phyloP scores from a whole-genome alignment of 106 monocot species.

The Platanthera guangdongensis region DNA sequence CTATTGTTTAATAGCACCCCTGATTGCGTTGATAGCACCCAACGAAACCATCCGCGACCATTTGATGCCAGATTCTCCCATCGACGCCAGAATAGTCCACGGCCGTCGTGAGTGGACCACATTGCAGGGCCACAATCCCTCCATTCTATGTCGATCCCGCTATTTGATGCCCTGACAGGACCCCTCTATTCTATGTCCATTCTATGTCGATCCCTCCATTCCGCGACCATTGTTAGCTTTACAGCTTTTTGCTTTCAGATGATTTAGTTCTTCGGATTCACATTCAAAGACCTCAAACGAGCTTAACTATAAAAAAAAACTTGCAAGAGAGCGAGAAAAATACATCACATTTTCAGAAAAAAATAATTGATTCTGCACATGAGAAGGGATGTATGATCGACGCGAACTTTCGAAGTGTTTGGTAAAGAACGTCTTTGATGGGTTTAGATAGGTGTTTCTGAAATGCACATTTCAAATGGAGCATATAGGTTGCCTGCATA shows the following conservation, averaged over 20 bases:
- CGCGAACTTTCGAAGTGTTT: slow-evolving; percentile 3
- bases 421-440: slow-evolving; percentile 10
- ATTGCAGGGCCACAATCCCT: too few relatives aligned
- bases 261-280: not conserved
- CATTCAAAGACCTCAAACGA: not conserved
- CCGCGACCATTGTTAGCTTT: too few relatives aligned
- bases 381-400: not conserved
- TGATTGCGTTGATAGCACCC: too few relatives aligned
- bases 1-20: too few relatives aligned
- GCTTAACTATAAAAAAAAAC: not conserved
- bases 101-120: too few relatives aligned
- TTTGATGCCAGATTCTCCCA: too few relatives aligned
- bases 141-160: too few relatives aligned
- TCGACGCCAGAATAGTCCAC: too few relatives aligned
- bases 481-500: slow-evolving; percentile 17
- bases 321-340: not conserved
- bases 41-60: too few relatives aligned
- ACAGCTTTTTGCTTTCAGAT: not conserved
- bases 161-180: too few relatives aligned
- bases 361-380: not conserved
- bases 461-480: slow-evolving; percentile 16
- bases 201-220: too few relatives aligned
- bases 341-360: not conserved
- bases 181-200: too few relatives aligned
- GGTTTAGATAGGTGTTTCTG: slow-evolving; percentile 16